phyloP scores from a whole-genome alignment of 768 basidiomycete species.

The Termitomyces titanicus region DNA sequence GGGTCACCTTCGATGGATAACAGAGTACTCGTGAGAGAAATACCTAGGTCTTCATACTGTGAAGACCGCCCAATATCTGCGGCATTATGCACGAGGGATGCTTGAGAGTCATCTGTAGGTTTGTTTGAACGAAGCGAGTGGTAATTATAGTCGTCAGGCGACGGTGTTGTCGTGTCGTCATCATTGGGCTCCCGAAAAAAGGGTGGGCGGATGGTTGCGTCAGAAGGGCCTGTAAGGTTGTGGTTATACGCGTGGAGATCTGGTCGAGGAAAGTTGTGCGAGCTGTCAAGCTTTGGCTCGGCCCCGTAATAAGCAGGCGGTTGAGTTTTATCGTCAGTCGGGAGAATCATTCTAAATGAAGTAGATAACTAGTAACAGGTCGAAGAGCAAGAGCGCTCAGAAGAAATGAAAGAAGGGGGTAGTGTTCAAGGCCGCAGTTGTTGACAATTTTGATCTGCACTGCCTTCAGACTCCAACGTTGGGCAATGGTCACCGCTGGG shows the following conservation, averaged over 20 bases:
- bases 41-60: slow-evolving; percentile 55
- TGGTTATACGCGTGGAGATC: not conserved
- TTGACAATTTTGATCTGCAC: slow-evolving; percentile 4
- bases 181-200: slow-evolving; percentile 9
- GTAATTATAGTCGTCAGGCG: slow-evolving; percentile 1
- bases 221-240: slow-evolving; percentile 1
- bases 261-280: not conserved
- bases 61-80: slow-evolving; percentile 35
- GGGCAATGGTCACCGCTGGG: too few species aligned
- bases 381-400: not conserved
- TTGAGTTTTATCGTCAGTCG: slow-evolving; percentile 11
- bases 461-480: too few species aligned
- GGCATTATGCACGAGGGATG: slow-evolving; percentile 45
- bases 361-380: not conserved
- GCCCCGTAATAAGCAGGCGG: slow-evolving; percentile 5
- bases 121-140: slow-evolving; percentile 4
- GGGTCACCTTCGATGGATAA: slow-evolving; percentile 1
- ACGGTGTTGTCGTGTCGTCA: slow-evolving; percentile 1
- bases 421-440: not conserved
- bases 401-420: not conserved
- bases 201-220: slow-evolving; percentile 1
- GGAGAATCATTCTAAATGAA: slow-evolving; percentile 10
- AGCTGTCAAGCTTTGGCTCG: not conserved
- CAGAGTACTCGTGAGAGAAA: slow-evolving; percentile 3
- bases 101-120: slow-evolving; percentile 25